phyloP scores from a whole-genome alignment of 768 basidiomycete genomes.

The Candolleomyces efflorescens region DNA sequence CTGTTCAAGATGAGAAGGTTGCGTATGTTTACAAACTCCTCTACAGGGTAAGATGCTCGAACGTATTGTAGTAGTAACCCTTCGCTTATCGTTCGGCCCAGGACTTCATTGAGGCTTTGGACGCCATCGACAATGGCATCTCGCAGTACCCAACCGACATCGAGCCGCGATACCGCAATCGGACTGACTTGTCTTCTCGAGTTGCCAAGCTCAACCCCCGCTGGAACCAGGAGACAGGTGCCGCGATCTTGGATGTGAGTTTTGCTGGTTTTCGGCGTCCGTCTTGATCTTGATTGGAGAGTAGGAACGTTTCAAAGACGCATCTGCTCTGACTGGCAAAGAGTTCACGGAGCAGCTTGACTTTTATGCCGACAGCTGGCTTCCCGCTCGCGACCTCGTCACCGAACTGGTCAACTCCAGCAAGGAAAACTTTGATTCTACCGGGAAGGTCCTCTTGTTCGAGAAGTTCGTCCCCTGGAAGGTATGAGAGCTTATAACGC shows the following conservation, averaged over 20 bases:
- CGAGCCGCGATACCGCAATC: constrained; percentile 64
- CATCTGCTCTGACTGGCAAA: constrained; percentile 76
- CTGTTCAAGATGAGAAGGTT: constrained; percentile 58
- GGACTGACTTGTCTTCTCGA: constrained; percentile 82
- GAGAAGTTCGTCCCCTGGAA: constrained; percentile 86
- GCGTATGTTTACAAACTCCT: constrained; percentile 81
- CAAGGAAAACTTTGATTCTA: constrained; percentile 58
- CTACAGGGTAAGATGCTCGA: constrained; percentile 56
- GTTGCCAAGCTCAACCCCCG: constrained; percentile 83
- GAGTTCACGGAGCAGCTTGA: constrained; percentile 80
- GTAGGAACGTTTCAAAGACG: constrained; percentile 52
- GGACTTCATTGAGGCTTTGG: constrained; percentile 94
- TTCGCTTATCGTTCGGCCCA: constrained; percentile 21
- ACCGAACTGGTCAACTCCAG: constrained; percentile 48
- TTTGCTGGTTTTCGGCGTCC: neutral
- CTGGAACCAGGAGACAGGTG: constrained; percentile 81
- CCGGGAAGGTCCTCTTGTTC: constrained; percentile 77
- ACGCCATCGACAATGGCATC: constrained; percentile 94
- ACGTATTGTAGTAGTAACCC: neutral
- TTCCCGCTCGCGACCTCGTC: constrained; percentile 86
- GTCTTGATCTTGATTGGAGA: neutral
- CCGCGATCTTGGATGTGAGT: constrained; percentile 71
- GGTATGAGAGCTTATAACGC: constrained; percentile 33
- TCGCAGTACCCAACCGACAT: constrained; percentile 69
- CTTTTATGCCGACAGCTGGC: constrained; percentile 87